Base-by-base conservation (phyloP, 2,329 filamentous ascomycete species). In the Diaporthe nobilis region DNA sequence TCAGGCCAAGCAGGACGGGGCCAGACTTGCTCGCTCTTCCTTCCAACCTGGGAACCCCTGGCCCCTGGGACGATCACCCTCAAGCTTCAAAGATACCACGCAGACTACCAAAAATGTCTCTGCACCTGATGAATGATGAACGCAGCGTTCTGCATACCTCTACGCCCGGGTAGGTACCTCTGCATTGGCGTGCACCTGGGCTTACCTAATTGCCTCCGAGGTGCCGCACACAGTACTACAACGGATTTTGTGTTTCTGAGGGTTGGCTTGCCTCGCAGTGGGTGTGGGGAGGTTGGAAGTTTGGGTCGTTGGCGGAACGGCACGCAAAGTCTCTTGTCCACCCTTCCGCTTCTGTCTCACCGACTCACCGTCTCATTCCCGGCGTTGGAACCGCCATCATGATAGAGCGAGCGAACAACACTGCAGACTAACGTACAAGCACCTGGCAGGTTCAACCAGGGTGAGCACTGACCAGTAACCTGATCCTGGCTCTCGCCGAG, bases 221-320 rank as follows among this genome's bases (percentile, higher is more conserved):
- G 17, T 57, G 4, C 12, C 53, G 13, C 12, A 17, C 25, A 31
- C 10, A 55, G 25, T 31, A 31, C 53, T 28, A 17, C 15, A 39
- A 39, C 12, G 37, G 12, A 13, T 39, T 15, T 13, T 39, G 12
- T 39, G 17, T 28, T 57, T 22, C 20, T 39, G 25, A 63, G 15
- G 15, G 9, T 17, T 44, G 58, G 37, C 3, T 28, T 63, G n/a
- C 37, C n/a, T 63, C 9, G 44, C 20, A 42, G 39, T 17, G 60
- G 39, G 39, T 17, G 25, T 8, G 13, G 8, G 8, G 15, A 65
- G 60, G 15, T 17, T 28, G 60, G 37, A 44, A 63, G n/a, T 9
- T 34, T 28, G 39, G 39, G 4, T 63, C 47, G 60, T 47, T 47
- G 60, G 60, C 42, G 61, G 61, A 28, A 65, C 61, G 61, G 61